Evolutionary conservation across 2,329 filamentous ascomycete species (phyloP).

Genomic region (Escovopsis weberi): DNA sequence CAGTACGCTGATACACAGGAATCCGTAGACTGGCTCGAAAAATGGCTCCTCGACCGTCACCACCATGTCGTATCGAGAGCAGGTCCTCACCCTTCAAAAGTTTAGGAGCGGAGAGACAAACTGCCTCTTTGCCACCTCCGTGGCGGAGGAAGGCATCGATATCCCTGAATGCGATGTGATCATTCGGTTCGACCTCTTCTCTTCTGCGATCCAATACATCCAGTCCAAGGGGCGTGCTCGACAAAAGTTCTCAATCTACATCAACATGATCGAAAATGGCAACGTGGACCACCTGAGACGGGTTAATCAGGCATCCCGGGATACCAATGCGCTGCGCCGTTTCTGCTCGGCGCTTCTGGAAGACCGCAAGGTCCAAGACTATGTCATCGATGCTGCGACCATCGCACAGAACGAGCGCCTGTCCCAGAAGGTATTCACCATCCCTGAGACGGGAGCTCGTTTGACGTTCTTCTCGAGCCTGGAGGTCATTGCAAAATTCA

Average conservation of each 20-base stretch:
- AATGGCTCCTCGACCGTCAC: slow-evolving; percentile 31
- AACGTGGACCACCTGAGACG: slow-evolving; percentile 46
- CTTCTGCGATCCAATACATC: slow-evolving; percentile 85
- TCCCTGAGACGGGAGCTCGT: slow-evolving; percentile 57
- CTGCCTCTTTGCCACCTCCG: slow-evolving; percentile 51
- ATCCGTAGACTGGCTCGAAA: slow-evolving; percentile 16
- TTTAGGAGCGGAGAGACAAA: slow-evolving; percentile 46
- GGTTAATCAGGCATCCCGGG: slow-evolving; percentile 44
- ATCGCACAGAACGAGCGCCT: slow-evolving; percentile 9
- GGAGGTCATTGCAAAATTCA: slow-evolving; percentile 57
- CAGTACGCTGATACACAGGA: not conserved
- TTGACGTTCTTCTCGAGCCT: slow-evolving; percentile 66
- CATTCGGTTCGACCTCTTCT: slow-evolving; percentile 71
- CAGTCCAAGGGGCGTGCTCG: slow-evolving; percentile 84
- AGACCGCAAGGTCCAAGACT: slow-evolving; percentile 42
- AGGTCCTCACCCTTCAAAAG: slow-evolving; percentile 56
- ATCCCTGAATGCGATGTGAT: slow-evolving; percentile 54
- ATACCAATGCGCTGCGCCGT: slow-evolving; percentile 49
- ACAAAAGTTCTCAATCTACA: slow-evolving; percentile 61
- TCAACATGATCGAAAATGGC: slow-evolving; percentile 65
- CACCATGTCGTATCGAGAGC: slow-evolving; percentile 55
- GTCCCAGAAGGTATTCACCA: slow-evolving; percentile 38
- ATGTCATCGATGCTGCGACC: slow-evolving; percentile 7
- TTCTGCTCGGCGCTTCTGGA: slow-evolving; percentile 66
- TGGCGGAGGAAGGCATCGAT: slow-evolving; percentile 54